Base-by-base conservation (phyloP, 2,329 filamentous ascomycete species). In the Aspergillus sp. region DNA sequence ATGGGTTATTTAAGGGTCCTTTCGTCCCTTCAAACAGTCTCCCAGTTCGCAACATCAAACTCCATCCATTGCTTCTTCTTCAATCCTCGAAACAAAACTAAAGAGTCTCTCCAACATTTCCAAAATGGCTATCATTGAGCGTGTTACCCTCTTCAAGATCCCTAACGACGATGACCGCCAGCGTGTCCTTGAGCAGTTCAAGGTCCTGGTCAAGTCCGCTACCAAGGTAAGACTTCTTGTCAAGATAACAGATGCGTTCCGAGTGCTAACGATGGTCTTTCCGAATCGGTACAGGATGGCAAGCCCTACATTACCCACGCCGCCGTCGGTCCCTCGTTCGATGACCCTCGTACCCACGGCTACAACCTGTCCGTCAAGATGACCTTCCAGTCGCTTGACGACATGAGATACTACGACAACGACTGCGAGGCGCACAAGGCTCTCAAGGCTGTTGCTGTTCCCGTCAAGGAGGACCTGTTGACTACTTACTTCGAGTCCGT, bases 331-430 rank as follows among this genome's bases (percentile, higher is more conserved):
- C 64, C 69, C 22, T 71, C 75, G 10, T 66, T 77, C 48, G 69
- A 74, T 13, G 80, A 84, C 56, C 67, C 75, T 25, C 77, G 82
- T 30, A 73, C 70, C 52, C 76, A 83, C 61, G 83, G 82, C 44
- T 85, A 76, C 69, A 85, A 79, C 2, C 60, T 86, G 43, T 71
- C 79, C 19, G 77, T 75, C 47, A 75, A 79, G 58, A 80, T 75
- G 41, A 74, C 78, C 43, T 86, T 86, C 60, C 73, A 74, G 45
- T 80, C 65, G 50, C 62, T 79, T 43, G 81, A 80, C 4, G 83
- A 85, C 60, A 80, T 85, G 76, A 73, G 76, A 54, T 86, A 76
- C 66, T 86, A 84, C 64, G 83, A 86, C 59, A 69, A 74, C 13
- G 70, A 72, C 39, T 79, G 76, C 53, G 67, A 66, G 47, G 76